Base-by-base conservation (phyloP, 164 flowering plant genomes). In the Euptelea pleiosperma region DNA sequence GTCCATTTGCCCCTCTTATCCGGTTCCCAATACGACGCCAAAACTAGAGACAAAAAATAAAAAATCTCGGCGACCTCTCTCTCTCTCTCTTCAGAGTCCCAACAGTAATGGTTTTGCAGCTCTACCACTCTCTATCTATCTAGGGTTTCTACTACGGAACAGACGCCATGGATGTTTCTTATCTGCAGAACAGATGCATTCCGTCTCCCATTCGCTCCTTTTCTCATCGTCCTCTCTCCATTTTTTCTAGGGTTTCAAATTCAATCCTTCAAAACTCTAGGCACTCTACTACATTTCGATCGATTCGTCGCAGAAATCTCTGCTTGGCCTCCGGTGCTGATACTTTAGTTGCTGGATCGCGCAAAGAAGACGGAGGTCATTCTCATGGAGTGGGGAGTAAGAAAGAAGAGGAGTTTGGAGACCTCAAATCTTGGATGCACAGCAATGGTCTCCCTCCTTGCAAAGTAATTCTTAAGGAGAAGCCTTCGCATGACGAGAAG, bases 391-490 rank as follows among this genome's bases (percentile, higher is more conserved):
- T 61, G 7, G 69, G 45, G 11, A 66, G 68, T 52, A 73, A 71
- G 67, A 72, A 72, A 48, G 70, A 57, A 9, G 82, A 69, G 2
- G 84, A 73, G 29, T 34, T 33, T 28, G 84, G 58, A 2, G 94
- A 94, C 53, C 71, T 94, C 81, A 90, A 91, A 47, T 60, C 83
- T 48, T 94, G 99, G 99, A 88, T 94, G 99, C 91, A 90, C 52
- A 59, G 72, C 52, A 82, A 88, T 42, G 99, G 99, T 1, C 73
- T 94, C 41, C 95, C 97, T 35, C 85, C 87, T 54, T 87, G 95
- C 65, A 94, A 88, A 66, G 89, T 86, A 18, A 67, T 81, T 49
- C 84, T 94, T 22, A 74, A 81, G 42, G 99, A 94, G 12, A 78
- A 72, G 64, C 77, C 87, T 10, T 79, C 84, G n/a, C 76, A 73